Base-by-base conservation (phyloP, 164 flowering plant species). In the Dillenia turbinata region DNA sequence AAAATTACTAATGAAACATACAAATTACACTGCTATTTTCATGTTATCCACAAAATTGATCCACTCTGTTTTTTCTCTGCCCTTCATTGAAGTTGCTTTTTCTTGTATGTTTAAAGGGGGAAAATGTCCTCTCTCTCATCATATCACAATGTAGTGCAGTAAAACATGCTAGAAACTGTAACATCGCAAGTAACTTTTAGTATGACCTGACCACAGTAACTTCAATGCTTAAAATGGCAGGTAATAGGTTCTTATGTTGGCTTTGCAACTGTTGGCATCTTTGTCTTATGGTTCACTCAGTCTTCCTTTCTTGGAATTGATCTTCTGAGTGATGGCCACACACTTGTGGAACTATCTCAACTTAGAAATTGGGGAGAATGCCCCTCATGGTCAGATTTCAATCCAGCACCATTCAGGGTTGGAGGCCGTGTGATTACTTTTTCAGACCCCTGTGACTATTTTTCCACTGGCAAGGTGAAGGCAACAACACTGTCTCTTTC, bases 211-310 rank as follows among this genome's bases (percentile, higher is more conserved):
- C 40, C 40, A 33, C 40, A 33, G 40, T 3, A 54, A 48, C 55
- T 24, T 15, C 15, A 1, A 24, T 44, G 17, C 65, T 7, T 22
- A 8, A 16, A 8, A 54, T 71, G 59, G 67, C 87, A 92, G 97
- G 90, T 89, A 49, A 85, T 92, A 54, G 98, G 98, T 65, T 81
- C 85, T 11, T 89, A 92, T 62, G 98, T 92, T 44, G 98, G 95
- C 54, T 71, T 86, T 49, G 96, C 96, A 53, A 92, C 96, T 1
- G 98, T 92, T 45, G 98, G 98, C 60, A 55, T 92, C 54, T 92
- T 92, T 59, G 50, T 88, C 62, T 14, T 92, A 65, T 92, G 98
- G 98, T 92, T 86, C 79, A 89, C 96, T 15, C 89, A 77, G 24
- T 68, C 81, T 45, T 83, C 96, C 8, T 86, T 92, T 68, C 59